A percentile compares a stretch with the other conserved stretches of the same genome.
These are phyloP conservation scores for Pyrenula massariospora DNA, from an alignment of 495 filamentous ascomycete genomes.

Conservation along the genomic window DNA sequence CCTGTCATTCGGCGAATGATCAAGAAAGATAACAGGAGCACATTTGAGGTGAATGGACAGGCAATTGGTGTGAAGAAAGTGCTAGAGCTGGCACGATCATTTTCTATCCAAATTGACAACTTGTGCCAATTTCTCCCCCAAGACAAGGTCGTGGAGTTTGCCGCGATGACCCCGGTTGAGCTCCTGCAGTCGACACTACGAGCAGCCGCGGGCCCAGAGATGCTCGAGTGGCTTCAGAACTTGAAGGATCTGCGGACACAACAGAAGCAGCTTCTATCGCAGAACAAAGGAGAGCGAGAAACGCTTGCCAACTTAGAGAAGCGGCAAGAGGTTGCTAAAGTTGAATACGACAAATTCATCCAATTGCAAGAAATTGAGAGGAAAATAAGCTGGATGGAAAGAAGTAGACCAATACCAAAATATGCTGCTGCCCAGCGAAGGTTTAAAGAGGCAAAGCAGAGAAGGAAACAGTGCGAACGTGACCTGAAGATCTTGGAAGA, in stretches of 20 bases:
- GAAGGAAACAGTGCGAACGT: conserved; percentile 27
- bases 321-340: conserved; percentile 65
- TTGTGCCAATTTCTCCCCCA: conserved; percentile 96
- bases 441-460: conserved; percentile 31
- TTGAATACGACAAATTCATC: conserved; percentile 71
- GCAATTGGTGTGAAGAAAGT: conserved; percentile 45
- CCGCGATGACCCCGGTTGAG: conserved; percentile 73
- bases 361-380: conserved; percentile 59
- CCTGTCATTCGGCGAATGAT: conserved; percentile 65
- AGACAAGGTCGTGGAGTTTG: conserved; percentile 92
- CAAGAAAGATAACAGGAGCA: conserved; percentile 64
- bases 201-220: conserved; percentile 70
- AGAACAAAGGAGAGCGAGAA: conserved; percentile 47
- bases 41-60: conserved; percentile 59
- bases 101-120: conserved; percentile 92
- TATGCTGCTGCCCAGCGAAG: conserved; percentile 34
- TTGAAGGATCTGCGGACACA: conserved; percentile 58
- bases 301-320: conserved; percentile 51
- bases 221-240: conserved; percentile 65
- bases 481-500: conserved; percentile 45
- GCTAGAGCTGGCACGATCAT: conserved; percentile 47
- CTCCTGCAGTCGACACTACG: conserved; percentile 73
- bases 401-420: conserved; percentile 48
- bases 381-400: conserved; percentile 55
- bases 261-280: conserved; percentile 52